Conservation (phyloP, 805 yeast species). For the Yarrowia phangngaensis region DNA sequence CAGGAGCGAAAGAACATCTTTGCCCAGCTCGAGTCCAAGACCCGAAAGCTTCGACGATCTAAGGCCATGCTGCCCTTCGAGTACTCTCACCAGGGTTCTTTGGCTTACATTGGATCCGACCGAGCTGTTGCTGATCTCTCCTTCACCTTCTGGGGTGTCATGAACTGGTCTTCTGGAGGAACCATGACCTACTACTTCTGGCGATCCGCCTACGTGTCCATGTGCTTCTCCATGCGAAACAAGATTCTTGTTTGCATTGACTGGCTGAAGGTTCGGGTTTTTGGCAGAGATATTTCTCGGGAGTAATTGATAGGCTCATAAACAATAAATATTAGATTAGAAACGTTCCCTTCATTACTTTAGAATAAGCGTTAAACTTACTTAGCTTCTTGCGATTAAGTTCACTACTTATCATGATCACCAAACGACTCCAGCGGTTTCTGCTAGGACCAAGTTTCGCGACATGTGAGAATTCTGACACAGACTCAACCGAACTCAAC, state of each 20-base stretch:
- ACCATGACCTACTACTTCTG: constrained; percentile 85
- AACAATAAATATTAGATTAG: constrained; percentile 20
- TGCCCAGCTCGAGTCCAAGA: constrained; percentile 48
- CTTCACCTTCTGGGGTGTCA: constrained; percentile 46
- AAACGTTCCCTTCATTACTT: too few relatives aligned
- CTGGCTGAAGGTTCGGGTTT: constrained; percentile 81
- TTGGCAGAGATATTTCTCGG: constrained; percentile 92
- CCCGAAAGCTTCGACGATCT: constrained; percentile 40
- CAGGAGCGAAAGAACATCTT: constrained; percentile 42
- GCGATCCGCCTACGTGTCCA: constrained; percentile 89
- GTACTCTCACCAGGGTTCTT: constrained; percentile 85
- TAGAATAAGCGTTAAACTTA: too few relatives aligned
- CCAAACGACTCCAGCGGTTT: constrained; percentile 15
- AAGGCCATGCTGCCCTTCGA: constrained; percentile 52
- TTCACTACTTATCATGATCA: constrained; percentile 18
- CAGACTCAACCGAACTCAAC: constrained; percentile 11
- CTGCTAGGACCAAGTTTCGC: constrained; percentile 12
- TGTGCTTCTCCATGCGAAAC: constrained; percentile 87
- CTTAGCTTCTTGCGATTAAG: too few relatives aligned
- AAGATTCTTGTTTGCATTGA: constrained; percentile 81
- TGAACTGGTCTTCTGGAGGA: constrained; percentile 78
- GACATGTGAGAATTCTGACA: constrained; percentile 9
- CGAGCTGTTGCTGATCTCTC: constrained; percentile 89
- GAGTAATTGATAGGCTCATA: constrained; percentile 51
- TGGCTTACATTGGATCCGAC: constrained; percentile 89